These are phyloP conservation scores for Rhynchosporium secalis DNA, from an alignment of 2,329 filamentous ascomycete species.

Conservation along the genomic window DNA sequence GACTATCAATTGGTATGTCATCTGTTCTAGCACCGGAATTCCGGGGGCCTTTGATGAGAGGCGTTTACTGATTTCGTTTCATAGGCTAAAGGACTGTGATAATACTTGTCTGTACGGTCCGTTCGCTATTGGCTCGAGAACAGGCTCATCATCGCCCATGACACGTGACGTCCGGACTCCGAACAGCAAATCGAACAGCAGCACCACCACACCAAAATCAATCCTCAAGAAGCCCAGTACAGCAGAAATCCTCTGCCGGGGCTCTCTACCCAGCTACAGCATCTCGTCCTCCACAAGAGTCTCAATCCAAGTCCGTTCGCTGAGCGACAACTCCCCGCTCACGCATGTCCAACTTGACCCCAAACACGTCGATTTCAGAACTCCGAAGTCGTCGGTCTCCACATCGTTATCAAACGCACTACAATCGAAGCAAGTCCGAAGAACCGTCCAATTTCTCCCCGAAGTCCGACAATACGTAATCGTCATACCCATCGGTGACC, in stretches of 20 bases:
- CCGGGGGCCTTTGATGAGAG: neutral
- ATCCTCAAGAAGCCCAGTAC: constrained; percentile 23
- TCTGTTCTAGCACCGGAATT: neutral
- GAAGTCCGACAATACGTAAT: constrained; percentile 14
- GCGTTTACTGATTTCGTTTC: neutral
- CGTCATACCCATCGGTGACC: constrained; percentile 11
- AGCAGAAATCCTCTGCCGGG: constrained; percentile 21
- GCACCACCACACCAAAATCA: constrained; percentile 10
- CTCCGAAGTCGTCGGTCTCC: neutral
- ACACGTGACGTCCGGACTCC: constrained; percentile 8
- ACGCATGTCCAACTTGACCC: neutral
- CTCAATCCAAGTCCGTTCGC: neutral
- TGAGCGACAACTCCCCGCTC: constrained; percentile 9
- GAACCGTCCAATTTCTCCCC: constrained; percentile 7
- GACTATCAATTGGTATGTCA: constrained; percentile 19
- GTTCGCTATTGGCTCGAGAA: constrained; percentile 10
- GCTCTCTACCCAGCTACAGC: constrained; percentile 14
- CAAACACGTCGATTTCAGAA: constrained; percentile 4
- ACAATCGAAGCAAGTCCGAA: neutral
- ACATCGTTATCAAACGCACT: neutral
- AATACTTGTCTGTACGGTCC: constrained; percentile 28
- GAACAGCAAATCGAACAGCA: neutral
- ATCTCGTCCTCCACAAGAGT: neutral
- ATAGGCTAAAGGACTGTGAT: constrained; percentile 25
- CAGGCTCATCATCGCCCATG: neutral